Base-by-base conservation (phyloP, 1,284 basidiomycete species). In the Thecaphora frezii region DNA sequence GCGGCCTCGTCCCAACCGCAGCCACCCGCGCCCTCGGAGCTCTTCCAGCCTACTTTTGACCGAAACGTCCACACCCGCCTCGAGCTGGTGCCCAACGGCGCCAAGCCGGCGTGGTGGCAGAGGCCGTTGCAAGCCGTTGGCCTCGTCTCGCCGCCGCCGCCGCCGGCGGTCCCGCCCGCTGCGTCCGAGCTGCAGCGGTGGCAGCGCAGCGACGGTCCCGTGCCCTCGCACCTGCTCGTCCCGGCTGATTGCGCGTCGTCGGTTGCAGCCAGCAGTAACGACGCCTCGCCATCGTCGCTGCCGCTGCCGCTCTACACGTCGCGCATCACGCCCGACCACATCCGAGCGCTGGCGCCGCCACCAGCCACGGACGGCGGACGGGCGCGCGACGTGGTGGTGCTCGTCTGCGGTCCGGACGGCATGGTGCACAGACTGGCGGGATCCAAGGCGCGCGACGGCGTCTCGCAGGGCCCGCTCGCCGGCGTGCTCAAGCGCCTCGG, bases 381-480 rank as follows among this genome's bases (percentile, higher is more conserved):
- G n/a, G n/a, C n/a, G n/a, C n/a, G n/a, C n/a, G n/a, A n/a, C n/a
- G n/a, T n/a, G n/a, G 19, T 66, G 9, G 43, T 71, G 3, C 49
- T 71, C 1, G 62, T 71, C n/a, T 59, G 55, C 13, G 68, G 68
- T 3, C 68, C 68, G 0, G 68, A 71, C 43, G 62, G 49, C 5
- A 68, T 71, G 65, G 58, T 71, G 4, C 46, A 49, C 3, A 33
- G 51, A 3, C 39, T 71, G 5, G 58, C 68, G 0, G 68, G 68
- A 9, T 49, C 60, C 24, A 65, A 58, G 38, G 51, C 58, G 21
- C 40, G 58, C 28, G 51, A 69, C 42, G 62, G 62, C 25, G 47
- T 50, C 30, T 41, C 36, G 14, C 66, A 69, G 44, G 66, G 68
- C n/a, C 28, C 30, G 9, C 54, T 70, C 8, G 25, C 25, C 5